Base-by-base conservation (phyloP, 768 basidiomycete genomes). In the Panellus pusillus region DNA sequence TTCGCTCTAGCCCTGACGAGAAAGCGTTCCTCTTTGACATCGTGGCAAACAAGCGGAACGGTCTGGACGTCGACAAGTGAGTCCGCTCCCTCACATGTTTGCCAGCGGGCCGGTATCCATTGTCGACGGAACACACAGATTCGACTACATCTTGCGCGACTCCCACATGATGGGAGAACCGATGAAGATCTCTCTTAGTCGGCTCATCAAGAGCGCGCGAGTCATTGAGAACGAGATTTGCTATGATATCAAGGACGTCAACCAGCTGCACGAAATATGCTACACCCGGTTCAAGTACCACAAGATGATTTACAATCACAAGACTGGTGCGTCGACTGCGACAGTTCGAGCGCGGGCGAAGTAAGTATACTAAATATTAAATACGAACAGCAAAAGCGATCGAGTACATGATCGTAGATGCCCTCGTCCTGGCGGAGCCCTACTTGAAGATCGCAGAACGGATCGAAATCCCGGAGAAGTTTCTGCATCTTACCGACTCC, bases 21-120 rank as follows among this genome's bases (percentile, higher is more conserved):
- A 91, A 91, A 67, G 67, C 71, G 0, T 93, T 89, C 61, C 68
- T 93, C 2, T 93, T 93, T 62, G 87, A 93, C 49, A 92, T 93
- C 47, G 88, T 93, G 3, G 85, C 90, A 0, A 93, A 93, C 69
- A 80, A 80, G 66, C 73, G 82, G 6, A 93, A 92, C 55, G 91
- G 91, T 0, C 74, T 93, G 5, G 91, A 93, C 62, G 91, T 93
- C 6, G 91, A 93, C 76, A 92, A 92, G 89, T 89, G 51, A 55
- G 74, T 62, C 4, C 24, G 24, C 24, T 6, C 24, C 27, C 14
- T 12, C 31, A 53, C 29, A 18, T 7, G 20, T 46, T 15, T 24
- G 24, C 24, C 24, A 6, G 24, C 6, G 24, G n/a, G 24, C 24
- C 6, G 24, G 39, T 48, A 39, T 47, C 38, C 15, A 15, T 20